Conservation (phyloP, 2,329 filamentous ascomycete species). For the Trichoderma breve region DNA sequence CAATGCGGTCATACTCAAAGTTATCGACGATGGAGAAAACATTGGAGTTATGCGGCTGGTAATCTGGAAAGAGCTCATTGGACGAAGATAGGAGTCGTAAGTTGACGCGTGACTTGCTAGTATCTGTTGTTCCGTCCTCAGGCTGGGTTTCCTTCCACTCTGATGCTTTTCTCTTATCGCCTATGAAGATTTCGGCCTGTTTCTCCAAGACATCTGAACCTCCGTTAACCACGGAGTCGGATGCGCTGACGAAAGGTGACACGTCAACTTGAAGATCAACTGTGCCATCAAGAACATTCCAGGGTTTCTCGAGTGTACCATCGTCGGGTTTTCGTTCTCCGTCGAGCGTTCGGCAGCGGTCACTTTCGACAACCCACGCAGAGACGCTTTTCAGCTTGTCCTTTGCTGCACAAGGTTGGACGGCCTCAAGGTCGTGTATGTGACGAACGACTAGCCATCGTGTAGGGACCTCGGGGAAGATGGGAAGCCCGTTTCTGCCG, state of each 20-base stretch:
- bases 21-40: neutral
- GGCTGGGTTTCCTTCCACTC: neutral
- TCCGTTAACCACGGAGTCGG: neutral
- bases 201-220: neutral
- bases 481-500: too few species aligned
- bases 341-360: neutral
- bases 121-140: neutral
- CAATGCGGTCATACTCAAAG: too few species aligned
- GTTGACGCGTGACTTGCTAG: neutral
- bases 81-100: neutral
- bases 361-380: neutral
- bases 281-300: neutral
- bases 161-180: neutral
- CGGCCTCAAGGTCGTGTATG: too few species aligned
- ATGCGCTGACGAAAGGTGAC: neutral
- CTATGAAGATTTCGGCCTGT: neutral
- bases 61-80: neutral
- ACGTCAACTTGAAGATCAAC: neutral
- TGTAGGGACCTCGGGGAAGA: too few species aligned
- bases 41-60: neutral
- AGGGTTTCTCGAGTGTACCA: neutral
- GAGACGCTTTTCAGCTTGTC: too few species aligned
- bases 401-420: too few species aligned
- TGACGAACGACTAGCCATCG: too few species aligned
- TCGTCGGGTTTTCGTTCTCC: neutral